A percentile compares a stretch with the other conserved stretches of the same genome.
phyloP scores from a whole-genome alignment of 2,329 filamentous ascomycete species.

The Fusarium poae region DNA sequence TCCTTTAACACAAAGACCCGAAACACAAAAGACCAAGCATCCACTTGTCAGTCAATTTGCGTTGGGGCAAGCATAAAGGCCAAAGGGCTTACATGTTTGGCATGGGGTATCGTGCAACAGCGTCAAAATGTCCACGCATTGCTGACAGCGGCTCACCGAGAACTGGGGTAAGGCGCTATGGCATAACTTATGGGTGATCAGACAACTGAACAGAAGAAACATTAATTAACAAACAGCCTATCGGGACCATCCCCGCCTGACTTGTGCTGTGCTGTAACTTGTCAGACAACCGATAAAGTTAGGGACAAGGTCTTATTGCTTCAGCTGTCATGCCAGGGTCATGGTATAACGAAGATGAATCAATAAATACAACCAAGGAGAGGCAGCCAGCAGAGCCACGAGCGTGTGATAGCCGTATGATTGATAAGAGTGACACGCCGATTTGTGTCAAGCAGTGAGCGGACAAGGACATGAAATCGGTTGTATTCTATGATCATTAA shows the following conservation, averaged over 20 bases:
- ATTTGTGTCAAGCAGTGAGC: conserved; percentile 25
- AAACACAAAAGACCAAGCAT: too few relatives aligned
- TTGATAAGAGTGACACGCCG: conserved; percentile 20
- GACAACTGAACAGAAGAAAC: conserved; percentile 25
- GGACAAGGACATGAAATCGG: conserved; percentile 35
- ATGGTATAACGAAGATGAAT: conserved; percentile 23
- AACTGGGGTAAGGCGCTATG: conserved; percentile 12
- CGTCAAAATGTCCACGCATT: conserved; percentile 17
- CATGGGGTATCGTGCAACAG: conserved; percentile 17
- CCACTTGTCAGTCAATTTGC: too few relatives aligned
- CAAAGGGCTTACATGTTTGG: conserved; percentile 34
- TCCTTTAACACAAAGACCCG: too few relatives aligned
- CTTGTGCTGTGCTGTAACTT: conserved; percentile 20
- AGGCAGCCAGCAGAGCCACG: conserved; percentile 27
- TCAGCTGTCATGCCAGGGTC: conserved; percentile 30
- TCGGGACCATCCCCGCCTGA: conserved; percentile 45
- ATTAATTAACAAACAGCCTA: conserved; percentile 36
- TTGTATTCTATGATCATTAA: conserved; percentile 21
- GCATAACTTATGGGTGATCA: conserved; percentile 15
- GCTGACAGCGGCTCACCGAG: conserved; percentile 26
- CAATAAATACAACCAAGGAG: conserved; percentile 17
- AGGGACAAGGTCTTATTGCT: conserved; percentile 16
- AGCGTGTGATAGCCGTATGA: conserved; percentile 21
- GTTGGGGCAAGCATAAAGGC: conserved; percentile 27
- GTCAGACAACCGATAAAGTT: conserved; percentile 24